Conservation (phyloP, 768 basidiomycete species). For the Dentipellis fragilis region DNA sequence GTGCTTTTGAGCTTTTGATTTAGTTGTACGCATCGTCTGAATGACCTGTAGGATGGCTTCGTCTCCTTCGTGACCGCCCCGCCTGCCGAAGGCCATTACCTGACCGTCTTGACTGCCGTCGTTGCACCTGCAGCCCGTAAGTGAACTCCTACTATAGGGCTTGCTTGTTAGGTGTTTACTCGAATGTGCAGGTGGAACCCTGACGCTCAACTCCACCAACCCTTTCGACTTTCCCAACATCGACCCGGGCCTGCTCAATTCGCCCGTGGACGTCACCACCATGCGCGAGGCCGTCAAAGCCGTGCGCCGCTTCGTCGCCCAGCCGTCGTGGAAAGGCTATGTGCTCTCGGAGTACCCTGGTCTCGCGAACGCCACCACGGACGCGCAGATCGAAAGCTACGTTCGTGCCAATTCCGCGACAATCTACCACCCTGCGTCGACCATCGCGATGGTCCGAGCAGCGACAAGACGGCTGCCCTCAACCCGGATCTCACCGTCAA, state of each 20-base stretch:
- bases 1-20: background rate
- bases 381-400: constrained; percentile 8
- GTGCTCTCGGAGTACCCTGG: constrained; percentile 14
- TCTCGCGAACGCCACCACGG: constrained; percentile 7
- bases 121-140: constrained; percentile 8
- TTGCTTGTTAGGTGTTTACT: background rate
- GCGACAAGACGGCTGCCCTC: constrained; percentile 2
- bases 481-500: constrained; percentile 13
- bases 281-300: constrained; percentile 21
- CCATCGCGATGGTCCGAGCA: background rate
- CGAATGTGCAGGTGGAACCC: constrained; percentile 22
- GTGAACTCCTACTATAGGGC: background rate
- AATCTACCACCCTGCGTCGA: constrained; percentile 3
- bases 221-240: constrained; percentile 39
- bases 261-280: constrained; percentile 21
- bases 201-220: constrained; percentile 31
- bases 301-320: constrained; percentile 18
- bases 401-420: background rate
- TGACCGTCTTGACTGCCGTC: constrained; percentile 5
- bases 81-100: constrained; percentile 1
- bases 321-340: constrained; percentile 20
- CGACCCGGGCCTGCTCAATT: constrained; percentile 35
- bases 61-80: background rate
- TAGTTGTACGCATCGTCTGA: background rate
- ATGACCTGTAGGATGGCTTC: constrained; percentile 1